Conservation (phyloP, 352 stramenopile genomes). For the Saprolegnia parasitica region DNA sequence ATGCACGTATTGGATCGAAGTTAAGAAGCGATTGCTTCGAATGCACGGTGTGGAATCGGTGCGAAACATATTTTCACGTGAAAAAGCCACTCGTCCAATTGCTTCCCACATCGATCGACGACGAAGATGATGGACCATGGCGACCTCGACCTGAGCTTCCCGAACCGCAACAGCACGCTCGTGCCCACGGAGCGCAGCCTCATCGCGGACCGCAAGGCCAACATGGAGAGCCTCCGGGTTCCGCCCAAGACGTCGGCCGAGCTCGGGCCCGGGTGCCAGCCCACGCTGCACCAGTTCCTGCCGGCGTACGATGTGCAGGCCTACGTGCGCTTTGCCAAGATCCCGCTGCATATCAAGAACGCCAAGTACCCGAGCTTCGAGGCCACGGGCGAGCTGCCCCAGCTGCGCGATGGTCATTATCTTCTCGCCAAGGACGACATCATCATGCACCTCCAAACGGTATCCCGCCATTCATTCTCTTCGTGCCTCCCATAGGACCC, state of each 20-base stretch:
- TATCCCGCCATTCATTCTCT: constrained; percentile 27
- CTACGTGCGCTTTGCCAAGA: constrained; percentile 71
- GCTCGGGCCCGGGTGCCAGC: constrained; percentile 43
- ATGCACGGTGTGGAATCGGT: background rate
- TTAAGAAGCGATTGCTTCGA: background rate
- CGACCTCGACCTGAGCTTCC: constrained; percentile 26
- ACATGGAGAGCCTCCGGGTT: constrained; percentile 42
- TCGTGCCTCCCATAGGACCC: background rate
- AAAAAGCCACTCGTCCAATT: too few species aligned
- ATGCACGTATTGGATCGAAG: constrained; percentile 6
- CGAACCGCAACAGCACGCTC: constrained; percentile 24
- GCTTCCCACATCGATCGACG: background rate
- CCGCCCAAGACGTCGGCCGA: constrained; percentile 65
- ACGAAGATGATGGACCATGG: constrained; percentile 11
- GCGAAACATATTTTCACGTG: too few species aligned
- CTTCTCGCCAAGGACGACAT: constrained; percentile 79
- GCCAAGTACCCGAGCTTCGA: constrained; percentile 77
- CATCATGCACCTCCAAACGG: constrained; percentile 81
- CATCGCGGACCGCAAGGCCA: constrained; percentile 26
- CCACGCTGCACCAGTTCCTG: constrained; percentile 81
- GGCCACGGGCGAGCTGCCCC: constrained; percentile 69
- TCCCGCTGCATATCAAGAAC: constrained; percentile 80
- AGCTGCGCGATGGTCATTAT: constrained; percentile 84
- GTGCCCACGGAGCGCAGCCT: constrained; percentile 20
- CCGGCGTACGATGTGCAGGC: constrained; percentile 80